Conservation (phyloP, 1,284 basidiomycete species). For the Malassezia sympodialis region DNA sequence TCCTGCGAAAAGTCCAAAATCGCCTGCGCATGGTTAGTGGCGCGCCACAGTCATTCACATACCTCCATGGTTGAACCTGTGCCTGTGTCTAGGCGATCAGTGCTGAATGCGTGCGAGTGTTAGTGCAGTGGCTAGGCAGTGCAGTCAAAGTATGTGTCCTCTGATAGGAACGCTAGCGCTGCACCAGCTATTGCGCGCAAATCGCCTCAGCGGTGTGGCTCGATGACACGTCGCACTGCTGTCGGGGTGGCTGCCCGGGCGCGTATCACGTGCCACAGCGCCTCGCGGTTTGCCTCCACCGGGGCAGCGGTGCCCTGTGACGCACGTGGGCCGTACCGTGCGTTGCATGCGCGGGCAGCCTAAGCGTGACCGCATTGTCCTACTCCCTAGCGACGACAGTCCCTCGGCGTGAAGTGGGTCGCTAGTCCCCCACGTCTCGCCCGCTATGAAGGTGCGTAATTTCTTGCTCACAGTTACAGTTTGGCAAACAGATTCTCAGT, state of each 20-base stretch:
- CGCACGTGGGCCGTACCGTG: neutral
- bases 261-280: slow-evolving; percentile 9
- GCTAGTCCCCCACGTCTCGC: neutral
- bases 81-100: neutral
- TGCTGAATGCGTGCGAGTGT: neutral
- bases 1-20: slow-evolving; percentile 46
- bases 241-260: slow-evolving; percentile 7
- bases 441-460: slow-evolving; percentile 14
- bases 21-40: slow-evolving; percentile 16
- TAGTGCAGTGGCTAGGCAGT: neutral
- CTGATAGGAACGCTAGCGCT: neutral
- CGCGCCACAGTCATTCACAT: slow-evolving; percentile 3
- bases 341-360: neutral
- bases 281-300: neutral
- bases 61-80: slow-evolving; percentile 16
- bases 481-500: slow-evolving; percentile 94
- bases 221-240: neutral
- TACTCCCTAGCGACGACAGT: neutral
- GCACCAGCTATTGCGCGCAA: neutral
- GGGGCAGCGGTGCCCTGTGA: neutral
- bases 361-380: neutral
- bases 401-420: neutral
- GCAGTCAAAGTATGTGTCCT: neutral
- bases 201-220: neutral
- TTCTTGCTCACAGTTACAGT: slow-evolving; percentile 50